Evolutionary conservation across 2,329 filamentous ascomycete genomes (phyloP), one percentile per base, ranked within the genome.

Genomic region (Elsinoe batatas): DNA sequence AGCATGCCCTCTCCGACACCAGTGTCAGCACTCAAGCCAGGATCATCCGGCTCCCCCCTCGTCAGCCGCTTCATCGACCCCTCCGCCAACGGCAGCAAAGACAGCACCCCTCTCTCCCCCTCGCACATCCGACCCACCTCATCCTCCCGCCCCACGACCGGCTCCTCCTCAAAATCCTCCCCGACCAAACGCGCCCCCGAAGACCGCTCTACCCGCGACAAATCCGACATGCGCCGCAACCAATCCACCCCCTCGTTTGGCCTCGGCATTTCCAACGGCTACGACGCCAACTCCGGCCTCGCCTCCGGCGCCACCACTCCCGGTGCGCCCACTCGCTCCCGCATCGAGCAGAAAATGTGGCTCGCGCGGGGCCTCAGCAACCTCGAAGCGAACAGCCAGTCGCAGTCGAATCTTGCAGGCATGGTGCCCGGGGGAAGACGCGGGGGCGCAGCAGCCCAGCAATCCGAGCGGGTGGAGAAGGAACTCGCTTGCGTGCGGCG

Each of bases 321-420:
- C 18, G 58, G 57, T 15, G 54, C 54, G 3, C 59, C 71, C 33
- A 60, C 69, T 61, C 60, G 74, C 63, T 87, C 83, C 54, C 78
- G 85, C 12, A 87, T 84, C 1, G 84, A 88, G 68, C 84, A 88
- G 67, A 89, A 89, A 64, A 74, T 89, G 12, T 84, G 87, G 69
- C 76, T 89, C 1, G 84, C 88, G 64, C 79, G 85, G 36, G 85
- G 84, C 30, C 86, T 83, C 64, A 87, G 84, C 3, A 81, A 79
- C 60, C 83, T 88, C 47, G 85, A 88, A 61, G 55, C 54, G 11
- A 58, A 22, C 30, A 81, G 82, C 0, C 72, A 79, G 30, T 79
- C 83, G 57, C 72, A 79, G 33, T 79, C 83, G 56, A 65, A 71
- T 61, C 61, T 70, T 58, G 73, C 65, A 51, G 69, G 68, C 11